A percentile compares a stretch with the other conserved stretches of the same genome.
These are phyloP conservation scores for thale cress (Arabidopsis thaliana) DNA, from an alignment of 345 rosid genomes.

Conservation along the genomic window DNA sequence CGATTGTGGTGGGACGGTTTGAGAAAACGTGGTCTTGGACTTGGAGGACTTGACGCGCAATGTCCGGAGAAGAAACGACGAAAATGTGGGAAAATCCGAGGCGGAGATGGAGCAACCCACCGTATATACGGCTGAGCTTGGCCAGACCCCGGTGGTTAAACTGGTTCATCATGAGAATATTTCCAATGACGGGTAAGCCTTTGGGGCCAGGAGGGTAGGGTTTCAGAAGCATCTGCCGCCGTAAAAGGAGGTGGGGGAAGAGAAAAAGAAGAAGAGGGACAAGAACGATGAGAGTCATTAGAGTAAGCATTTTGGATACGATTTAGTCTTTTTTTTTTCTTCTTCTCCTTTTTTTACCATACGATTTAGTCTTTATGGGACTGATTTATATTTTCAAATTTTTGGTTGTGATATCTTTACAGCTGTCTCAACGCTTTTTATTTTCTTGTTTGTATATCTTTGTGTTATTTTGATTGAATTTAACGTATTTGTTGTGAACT, in stretches of 20 bases:
- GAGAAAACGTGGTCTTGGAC: slow-evolving; percentile 67
- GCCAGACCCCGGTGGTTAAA: slow-evolving; percentile 79
- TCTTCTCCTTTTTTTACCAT: too few species aligned
- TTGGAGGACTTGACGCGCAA: slow-evolving; percentile 75
- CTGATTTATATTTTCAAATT: too few species aligned
- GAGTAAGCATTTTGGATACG: slow-evolving; percentile 6
- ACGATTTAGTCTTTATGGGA: too few species aligned
- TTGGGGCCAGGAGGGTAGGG: slow-evolving; percentile 84
- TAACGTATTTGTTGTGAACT: background rate
- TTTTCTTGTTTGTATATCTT: background rate
- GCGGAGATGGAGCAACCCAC: slow-evolving; percentile 58
- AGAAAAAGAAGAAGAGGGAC: background rate
- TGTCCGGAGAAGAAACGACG: slow-evolving; percentile 64
- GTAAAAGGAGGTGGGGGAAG: slow-evolving; percentile 27
- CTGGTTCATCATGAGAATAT: slow-evolving; percentile 72
- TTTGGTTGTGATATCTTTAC: background rate
- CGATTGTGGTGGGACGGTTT: slow-evolving; percentile 70
- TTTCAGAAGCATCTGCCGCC: background rate
- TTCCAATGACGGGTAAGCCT: slow-evolving; percentile 78
- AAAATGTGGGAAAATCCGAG: slow-evolving; percentile 65
- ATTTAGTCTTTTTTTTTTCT: too few species aligned
- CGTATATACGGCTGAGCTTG: slow-evolving; percentile 53
- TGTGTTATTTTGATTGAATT: background rate
- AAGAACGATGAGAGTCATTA: background rate
- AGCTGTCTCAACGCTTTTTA: background rate